Conservation (phyloP, 768 basidiomycete genomes). For the Amanita pseudoporphyria region DNA sequence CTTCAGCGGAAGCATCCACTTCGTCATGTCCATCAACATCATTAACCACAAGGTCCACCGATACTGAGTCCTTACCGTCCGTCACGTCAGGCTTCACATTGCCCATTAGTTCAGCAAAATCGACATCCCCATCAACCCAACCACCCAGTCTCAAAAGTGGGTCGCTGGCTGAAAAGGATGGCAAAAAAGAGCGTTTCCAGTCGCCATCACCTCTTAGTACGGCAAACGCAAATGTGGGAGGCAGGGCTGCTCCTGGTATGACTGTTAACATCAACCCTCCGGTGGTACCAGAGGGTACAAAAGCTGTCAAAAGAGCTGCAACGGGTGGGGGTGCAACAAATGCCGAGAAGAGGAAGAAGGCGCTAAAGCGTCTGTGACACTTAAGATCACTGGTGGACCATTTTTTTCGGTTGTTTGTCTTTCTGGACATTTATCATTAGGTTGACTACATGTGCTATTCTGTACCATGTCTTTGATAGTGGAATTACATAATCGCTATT, state of each 20-base stretch:
- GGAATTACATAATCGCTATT: background rate
- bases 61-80: conserved; percentile 14
- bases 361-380: conserved; percentile 61
- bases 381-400: background rate
- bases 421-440: background rate
- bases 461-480: background rate
- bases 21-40: conserved; percentile 15
- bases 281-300: conserved; percentile 31
- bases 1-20: conserved; percentile 14
- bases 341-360: conserved; percentile 84
- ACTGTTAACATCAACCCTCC: conserved; percentile 24
- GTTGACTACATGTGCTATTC: background rate
- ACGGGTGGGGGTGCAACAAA: conserved; percentile 40
- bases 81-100: conserved; percentile 25
- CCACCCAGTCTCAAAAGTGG: background rate
- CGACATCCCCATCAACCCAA: conserved; percentile 10
- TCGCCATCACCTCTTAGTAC: conserved; percentile 65
- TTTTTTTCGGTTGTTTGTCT: background rate
- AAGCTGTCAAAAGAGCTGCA: conserved; percentile 63
- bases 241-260: conserved; percentile 23
- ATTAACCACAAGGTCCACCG: conserved; percentile 13
- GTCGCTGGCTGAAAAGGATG: conserved; percentile 30
- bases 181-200: conserved; percentile 48
- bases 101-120: conserved; percentile 35
- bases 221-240: conserved; percentile 58